phyloP scores from a whole-genome alignment of 2,329 filamentous ascomycete species.

The Lachnellula willkommii region DNA sequence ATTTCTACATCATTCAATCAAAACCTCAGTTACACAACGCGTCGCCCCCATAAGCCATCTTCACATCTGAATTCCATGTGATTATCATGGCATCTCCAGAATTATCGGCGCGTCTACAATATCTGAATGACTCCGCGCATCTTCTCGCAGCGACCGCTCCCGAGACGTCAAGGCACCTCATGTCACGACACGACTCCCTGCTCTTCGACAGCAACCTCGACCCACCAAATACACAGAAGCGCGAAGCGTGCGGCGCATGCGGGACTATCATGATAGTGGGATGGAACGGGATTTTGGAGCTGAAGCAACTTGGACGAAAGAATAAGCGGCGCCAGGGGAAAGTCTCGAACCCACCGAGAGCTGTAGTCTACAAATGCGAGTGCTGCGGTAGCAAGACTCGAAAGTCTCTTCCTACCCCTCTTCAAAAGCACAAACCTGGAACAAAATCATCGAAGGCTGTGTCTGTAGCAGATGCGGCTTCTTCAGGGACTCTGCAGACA shows the following conservation, averaged over 20 bases:
- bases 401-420: constrained; percentile 9
- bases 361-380: constrained; percentile 27
- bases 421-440: neutral
- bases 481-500: constrained; percentile 6
- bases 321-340: neutral
- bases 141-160: constrained; percentile 48
- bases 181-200: constrained; percentile 48
- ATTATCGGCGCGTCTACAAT: constrained; percentile 30
- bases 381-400: constrained; percentile 26
- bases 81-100: constrained; percentile 22
- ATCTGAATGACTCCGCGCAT: constrained; percentile 55
- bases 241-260: constrained; percentile 54
- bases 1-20: neutral
- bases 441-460: neutral
- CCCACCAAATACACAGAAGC: constrained; percentile 44
- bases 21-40: constrained; percentile 7
- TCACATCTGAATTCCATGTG: neutral
- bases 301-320: constrained; percentile 1
- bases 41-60: neutral
- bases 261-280: constrained; percentile 56
- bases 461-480: neutral
- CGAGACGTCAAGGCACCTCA: constrained; percentile 54
- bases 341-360: constrained; percentile 6
- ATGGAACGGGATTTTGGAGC: constrained; percentile 19
- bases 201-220: constrained; percentile 43